Evolutionary conservation across 768 basidiomycete species (phyloP), one percentile per base, ranked within the genome.

Genomic region (Lactifluus echinatus): DNA sequence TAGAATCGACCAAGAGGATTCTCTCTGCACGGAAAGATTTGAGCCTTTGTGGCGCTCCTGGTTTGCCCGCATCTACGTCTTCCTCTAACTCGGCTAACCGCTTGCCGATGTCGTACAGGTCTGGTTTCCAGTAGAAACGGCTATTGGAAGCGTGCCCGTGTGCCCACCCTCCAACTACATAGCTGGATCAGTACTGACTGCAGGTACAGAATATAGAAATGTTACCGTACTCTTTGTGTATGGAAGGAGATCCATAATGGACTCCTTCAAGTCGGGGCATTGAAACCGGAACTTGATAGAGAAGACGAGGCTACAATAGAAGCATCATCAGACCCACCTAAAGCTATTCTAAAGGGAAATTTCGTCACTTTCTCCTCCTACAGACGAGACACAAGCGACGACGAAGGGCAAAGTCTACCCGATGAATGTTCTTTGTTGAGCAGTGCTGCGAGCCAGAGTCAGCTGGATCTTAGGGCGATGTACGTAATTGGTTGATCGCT

Each of bases 121-220:
- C 58, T 1, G 57, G 53, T 29, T 51, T 42, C 61, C 57, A 60
- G 49, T 62, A 62, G 48, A 59, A 62, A 11, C 50, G 52, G 46
- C 44, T 52, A 5, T 36, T 43, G 36, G 61, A 55, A 31, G 39
- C 24, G 40, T 47, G 61, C 1, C 57, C 50, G 19, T 60, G 33
- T 19, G 58, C 43, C 61, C 58, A 60, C 37, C 58, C 61, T n/a
- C 61, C 61, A 31, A 50, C 61, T 62, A n/a, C 31, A 33, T 4
- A 19, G 49, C 26, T 19, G 45, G 11, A 8, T 50, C 42, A 49
- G 31, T 45, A 17, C 7, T 43, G 12, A 56, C 14, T 24, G 21
- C 28, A 1, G 14, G 15, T n/a, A 2, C 14, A 29, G 3, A n/a
- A 34, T 2, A 2, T 10, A 36, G 8, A 21, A 49, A 37, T 7